Base-by-base conservation (phyloP, 2,329 filamentous ascomycete species). In the Trichoderma semiorbis region DNA sequence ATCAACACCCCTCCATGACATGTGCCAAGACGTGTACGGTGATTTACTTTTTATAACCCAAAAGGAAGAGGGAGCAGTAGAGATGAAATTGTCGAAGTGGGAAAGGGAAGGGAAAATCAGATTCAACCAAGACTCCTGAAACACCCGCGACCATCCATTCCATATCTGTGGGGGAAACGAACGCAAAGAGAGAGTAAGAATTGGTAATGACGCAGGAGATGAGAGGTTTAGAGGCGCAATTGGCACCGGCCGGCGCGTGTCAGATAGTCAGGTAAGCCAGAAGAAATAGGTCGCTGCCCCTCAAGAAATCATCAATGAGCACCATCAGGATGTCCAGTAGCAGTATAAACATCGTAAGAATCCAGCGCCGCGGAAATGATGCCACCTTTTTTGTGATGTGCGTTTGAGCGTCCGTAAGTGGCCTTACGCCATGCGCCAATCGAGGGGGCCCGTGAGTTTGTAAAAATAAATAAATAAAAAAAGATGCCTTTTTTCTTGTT, bases 371-470 rank as follows among this genome's bases (percentile, higher is more conserved):
- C 79, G 77, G 74, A 75, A 78, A 78, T 79, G 76, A 80, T 81
- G 77, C 78, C 78, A 79, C 75, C 78, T 79, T 79, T 80, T 77
- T 76, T n/a, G 16, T 34, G 58, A 24, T 68, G 65, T 43, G 53
- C 34, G 53, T 58, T 18, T 60, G 34, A 32, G 65, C 79, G 77
- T 77, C 75, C 78, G 79, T 78, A 80, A 78, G 77, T 80, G 76
- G 76, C 76, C 71, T 76, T 81, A 78, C 80, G 79, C 80, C 80
- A 78, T 82, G 81, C 80, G 80, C 80, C 80, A 77, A 75, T 80
- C 76, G 77, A 78, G 75, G 77, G 78, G 77, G 36, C 36, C 76
- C 78, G 75, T 75, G 77, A 75, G 77, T 74, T 74, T 78, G 78
- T 73, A 75, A 58, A 55, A 63, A 50, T 50, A 50, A 50, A 50